Base-by-base conservation (phyloP, 257 asterid species). In the Lantana camara region DNA sequence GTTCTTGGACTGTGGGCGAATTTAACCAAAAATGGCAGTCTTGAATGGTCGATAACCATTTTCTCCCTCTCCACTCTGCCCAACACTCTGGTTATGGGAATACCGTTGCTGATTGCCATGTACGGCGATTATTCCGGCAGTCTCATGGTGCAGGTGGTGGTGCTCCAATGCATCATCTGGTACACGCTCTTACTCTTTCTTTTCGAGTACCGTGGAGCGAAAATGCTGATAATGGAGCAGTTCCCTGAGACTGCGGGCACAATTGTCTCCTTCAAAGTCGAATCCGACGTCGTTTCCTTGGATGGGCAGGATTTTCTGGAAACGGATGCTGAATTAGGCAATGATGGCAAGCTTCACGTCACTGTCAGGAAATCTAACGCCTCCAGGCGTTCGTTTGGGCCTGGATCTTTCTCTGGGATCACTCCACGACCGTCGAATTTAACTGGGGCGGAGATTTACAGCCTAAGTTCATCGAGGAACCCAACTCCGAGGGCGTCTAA, bases 251-350 rank as follows among this genome's bases (percentile, higher is more conserved):
- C 98, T 0, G 98, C 97, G 0, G 98, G 91, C 5, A 85, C 95
- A 0, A 93, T 93, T 2, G 96, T 90, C 2, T 85, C 96, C 4
- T 90, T 93, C 42, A 93, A 93, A 34, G 98, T 90, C 1, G 96
- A 88, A 9, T 90, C 98, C 52, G 98, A 93, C 58, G 98, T 93
- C 22, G 93, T 93, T n/a, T 93, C 98, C 0, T 60, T 93, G 0
- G 98, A 93, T 54, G 98, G 96, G 0, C 97, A 93, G 63, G 98
- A 93, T 72, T 93, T 90, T 46, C 90, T 93, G 3, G 97, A 93
- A 50, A 89, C 97, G 0, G 98, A 93, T 29, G 96, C 97, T 0
- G 89, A 85, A 34, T 80, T 93, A 16, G 98, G 97, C 0, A 69
- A 85, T 1, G 98, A 92, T 30, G 98, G 98, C 0, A 92, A 89